Evolutionary conservation across 441 rosid genomes (phyloP).

Genomic region (Gossypium schwendimanii): DNA sequence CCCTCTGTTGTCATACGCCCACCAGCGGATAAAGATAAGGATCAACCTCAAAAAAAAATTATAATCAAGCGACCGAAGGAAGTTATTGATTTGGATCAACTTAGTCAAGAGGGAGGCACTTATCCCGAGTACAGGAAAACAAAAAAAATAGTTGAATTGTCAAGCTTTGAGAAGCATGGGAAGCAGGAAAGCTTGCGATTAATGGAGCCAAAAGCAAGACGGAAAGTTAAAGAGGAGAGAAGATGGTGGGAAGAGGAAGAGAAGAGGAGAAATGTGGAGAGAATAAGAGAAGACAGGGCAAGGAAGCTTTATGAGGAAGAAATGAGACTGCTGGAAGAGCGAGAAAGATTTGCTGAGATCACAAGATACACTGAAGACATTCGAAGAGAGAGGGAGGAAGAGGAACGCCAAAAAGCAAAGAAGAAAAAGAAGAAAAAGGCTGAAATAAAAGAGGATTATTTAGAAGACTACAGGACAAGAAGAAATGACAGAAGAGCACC

Average conservation of each 20-base stretch:
- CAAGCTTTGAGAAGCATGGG: slow-evolving; percentile 51
- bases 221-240: slow-evolving; percentile 56
- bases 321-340: slow-evolving; percentile 47
- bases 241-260: slow-evolving; percentile 82
- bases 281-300: slow-evolving; percentile 42
- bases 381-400: slow-evolving; percentile 81
- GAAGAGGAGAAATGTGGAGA: slow-evolving; percentile 50
- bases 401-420: slow-evolving; percentile 71
- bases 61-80: slow-evolving; percentile 75
- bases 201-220: slow-evolving; percentile 42
- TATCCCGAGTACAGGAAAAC: slow-evolving; percentile 65
- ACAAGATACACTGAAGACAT: slow-evolving; percentile 65
- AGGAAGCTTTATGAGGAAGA: slow-evolving; percentile 38
- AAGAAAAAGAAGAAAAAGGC: slow-evolving; percentile 70
- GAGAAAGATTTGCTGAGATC: slow-evolving; percentile 56
- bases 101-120: slow-evolving; percentile 67
- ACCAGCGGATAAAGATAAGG: slow-evolving; percentile 58
- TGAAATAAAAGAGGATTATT: slow-evolving; percentile 47
- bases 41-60: slow-evolving; percentile 66
- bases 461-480: slow-evolving; percentile 54
- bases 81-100: slow-evolving; percentile 59
- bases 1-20: slow-evolving; percentile 74
- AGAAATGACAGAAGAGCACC: slow-evolving; percentile 57
- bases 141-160: slow-evolving; percentile 73
- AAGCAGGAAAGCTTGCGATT: slow-evolving; percentile 35